phyloP scores from a whole-genome alignment of 805 yeast genomes.

The Ogataea neopini region DNA sequence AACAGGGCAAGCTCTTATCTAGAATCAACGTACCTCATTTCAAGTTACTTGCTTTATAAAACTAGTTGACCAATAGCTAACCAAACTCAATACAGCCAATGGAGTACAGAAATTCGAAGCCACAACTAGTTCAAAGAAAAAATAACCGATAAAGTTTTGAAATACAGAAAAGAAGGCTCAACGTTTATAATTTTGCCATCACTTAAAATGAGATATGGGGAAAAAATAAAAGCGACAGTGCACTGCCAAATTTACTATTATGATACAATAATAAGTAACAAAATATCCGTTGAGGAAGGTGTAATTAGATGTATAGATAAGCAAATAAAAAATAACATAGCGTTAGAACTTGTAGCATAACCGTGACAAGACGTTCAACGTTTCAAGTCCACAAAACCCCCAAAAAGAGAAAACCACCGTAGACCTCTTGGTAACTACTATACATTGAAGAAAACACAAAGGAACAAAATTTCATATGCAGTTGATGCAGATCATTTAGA shows the following conservation, averaged over 20 bases:
- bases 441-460: conserved; percentile 12
- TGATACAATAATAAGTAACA: not conserved
- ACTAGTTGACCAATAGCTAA: not conserved
- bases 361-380: conserved; percentile 1
- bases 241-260: not conserved
- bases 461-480: conserved; percentile 24
- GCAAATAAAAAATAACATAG: conserved; percentile 8
- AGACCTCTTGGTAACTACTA: conserved; percentile 13
- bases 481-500: conserved; percentile 32
- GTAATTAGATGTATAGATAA: conserved; percentile 4
- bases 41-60: not conserved
- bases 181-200: too few species aligned
- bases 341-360: conserved; percentile 5
- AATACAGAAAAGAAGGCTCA: too few species aligned
- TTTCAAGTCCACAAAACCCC: conserved; percentile 11
- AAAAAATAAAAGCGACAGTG: not conserved
- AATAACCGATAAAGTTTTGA: too few species aligned
- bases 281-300: conserved; percentile 20
- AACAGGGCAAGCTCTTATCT: conserved; percentile 3
- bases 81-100: not conserved
- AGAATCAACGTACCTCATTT: conserved; percentile 3
- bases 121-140: too few species aligned
- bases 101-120: not conserved
- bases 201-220: not conserved
- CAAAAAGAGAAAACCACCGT: conserved; percentile 9